Evolutionary conservation across 208 protist species (phyloP).

Genomic region (Leishmania arabica): DNA sequence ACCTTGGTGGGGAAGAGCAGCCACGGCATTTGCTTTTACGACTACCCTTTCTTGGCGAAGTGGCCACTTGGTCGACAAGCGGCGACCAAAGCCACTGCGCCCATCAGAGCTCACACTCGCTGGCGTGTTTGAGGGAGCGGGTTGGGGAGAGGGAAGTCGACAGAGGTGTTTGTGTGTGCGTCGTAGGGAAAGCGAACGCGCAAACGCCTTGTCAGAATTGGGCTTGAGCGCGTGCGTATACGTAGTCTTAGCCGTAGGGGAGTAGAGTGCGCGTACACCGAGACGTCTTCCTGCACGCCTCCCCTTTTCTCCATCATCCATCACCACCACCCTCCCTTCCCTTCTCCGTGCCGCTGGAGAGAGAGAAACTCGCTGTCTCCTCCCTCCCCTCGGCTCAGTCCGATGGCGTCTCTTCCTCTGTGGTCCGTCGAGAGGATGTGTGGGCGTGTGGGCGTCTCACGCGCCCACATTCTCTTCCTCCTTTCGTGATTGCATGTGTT

Average conservation of each 20-base stretch:
- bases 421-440: neutral
- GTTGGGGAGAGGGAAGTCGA: neutral
- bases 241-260: neutral
- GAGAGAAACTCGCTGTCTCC: neutral
- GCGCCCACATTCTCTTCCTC: neutral
- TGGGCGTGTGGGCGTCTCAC: neutral
- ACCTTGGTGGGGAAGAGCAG: constrained; percentile 40
- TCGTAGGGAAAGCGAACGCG: neutral
- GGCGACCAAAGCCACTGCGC: neutral
- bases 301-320: neutral
- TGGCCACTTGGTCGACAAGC: neutral
- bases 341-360: neutral
- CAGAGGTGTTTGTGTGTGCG: neutral
- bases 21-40: constrained; percentile 18
- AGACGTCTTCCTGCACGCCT: neutral
- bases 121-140: neutral
- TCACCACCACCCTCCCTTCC: neutral
- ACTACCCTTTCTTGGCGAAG: constrained; percentile 23
- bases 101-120: neutral
- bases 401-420: neutral
- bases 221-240: neutral
- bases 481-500: neutral
- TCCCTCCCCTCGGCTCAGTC: neutral
- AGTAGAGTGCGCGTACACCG: neutral
- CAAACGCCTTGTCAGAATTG: neutral